Evolutionary conservation across 331 rosid genomes (phyloP), one percentile per base, ranked within the genome.

Genomic region (Phaseolus coccineus): DNA sequence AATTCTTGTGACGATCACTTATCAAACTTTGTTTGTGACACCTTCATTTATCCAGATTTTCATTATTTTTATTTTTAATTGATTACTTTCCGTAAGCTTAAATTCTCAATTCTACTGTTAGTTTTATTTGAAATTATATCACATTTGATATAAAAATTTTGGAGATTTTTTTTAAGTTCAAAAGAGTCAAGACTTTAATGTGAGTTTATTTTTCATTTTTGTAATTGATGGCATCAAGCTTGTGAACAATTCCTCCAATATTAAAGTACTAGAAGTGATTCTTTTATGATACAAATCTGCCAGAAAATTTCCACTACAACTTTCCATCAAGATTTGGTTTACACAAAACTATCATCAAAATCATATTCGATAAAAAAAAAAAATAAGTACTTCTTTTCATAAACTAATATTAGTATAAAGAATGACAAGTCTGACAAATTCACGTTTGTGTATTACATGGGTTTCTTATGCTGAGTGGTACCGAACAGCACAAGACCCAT

Each of bases 281-380:
- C 44, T 16, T 2, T 58, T 74, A 27, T 35, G 14, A 44, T 2
- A 15, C 50, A 44, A 27, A 24, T 47, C 73, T 47, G 0, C 28
- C 15, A 7, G 28, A 48, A 47, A 72, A 27, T 57, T 30, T 28
- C 15, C 48, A 53, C 65, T n/a, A 22, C 22, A 42, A 57, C 28
- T 78, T 39, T 78, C 12, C 5, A 62, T 30, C 77, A 73, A 79
- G 58, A 56, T 27, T 47, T 27, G 73, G 74, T 79, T 83, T 58
- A 68, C 73, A 74, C 55, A 84, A 79, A 79, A 52, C 61, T 51
- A 69, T 42, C 65, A 70, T 62, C 71, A 33, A 61, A 62, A 75
- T 65, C 63, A 46, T 44, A 31, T 56, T 50, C 33, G 22, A 33
- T 25, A 24, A 48, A 11, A 44, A 4, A 33, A 19, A 39, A 33